Percentiles rank a stretch among this genome's conserved stretches.
Conservation (phyloP, 768 basidiomycete species). For the Dacryopinax primogenitus region DNA sequence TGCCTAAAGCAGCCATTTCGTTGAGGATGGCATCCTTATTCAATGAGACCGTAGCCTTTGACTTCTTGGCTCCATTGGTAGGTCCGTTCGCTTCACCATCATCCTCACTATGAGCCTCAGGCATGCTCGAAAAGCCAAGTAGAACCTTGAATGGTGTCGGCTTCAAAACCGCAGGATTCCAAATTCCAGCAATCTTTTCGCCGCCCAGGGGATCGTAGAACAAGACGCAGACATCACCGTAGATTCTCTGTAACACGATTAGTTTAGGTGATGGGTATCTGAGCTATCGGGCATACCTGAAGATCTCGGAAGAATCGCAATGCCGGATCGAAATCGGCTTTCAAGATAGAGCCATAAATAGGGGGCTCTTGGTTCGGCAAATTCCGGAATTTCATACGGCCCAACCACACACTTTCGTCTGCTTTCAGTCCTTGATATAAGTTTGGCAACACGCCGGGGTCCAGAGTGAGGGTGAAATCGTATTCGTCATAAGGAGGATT, state of each 20-base stretch:
- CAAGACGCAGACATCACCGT: slow-evolving; percentile 62
- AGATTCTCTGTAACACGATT: slow-evolving; percentile 39
- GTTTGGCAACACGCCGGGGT: slow-evolving; percentile 50
- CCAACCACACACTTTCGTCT: slow-evolving; percentile 37
- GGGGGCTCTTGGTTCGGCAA: slow-evolving; percentile 22
- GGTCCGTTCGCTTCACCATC: slow-evolving; percentile 14
- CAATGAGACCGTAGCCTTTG: slow-evolving; percentile 49
- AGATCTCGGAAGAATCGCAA: slow-evolving; percentile 54
- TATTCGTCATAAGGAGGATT: slow-evolving; percentile 73
- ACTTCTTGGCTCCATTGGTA: slow-evolving; percentile 24
- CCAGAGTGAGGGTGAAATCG: slow-evolving; percentile 67
- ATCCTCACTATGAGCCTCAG: slow-evolving; percentile 27
- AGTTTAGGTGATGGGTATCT: slow-evolving; percentile 10
- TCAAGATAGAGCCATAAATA: slow-evolving; percentile 24
- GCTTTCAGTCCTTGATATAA: slow-evolving; percentile 58
- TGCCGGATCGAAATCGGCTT: slow-evolving; percentile 74
- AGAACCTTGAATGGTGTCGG: slow-evolving; percentile 65
- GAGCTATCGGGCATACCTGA: slow-evolving; percentile 38
- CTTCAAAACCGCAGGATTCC: slow-evolving; percentile 60
- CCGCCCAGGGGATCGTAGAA: slow-evolving; percentile 82
- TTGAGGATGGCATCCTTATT: slow-evolving; percentile 54
- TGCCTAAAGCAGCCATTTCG: slow-evolving; percentile 67
- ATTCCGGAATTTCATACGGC: slow-evolving; percentile 38
- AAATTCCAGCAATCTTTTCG: slow-evolving; percentile 63
- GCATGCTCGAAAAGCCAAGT: slow-evolving; percentile 63